Evolutionary conservation across 75 land plant species (phyloP).

Genomic region (Chamaecyparis obtusa): DNA sequence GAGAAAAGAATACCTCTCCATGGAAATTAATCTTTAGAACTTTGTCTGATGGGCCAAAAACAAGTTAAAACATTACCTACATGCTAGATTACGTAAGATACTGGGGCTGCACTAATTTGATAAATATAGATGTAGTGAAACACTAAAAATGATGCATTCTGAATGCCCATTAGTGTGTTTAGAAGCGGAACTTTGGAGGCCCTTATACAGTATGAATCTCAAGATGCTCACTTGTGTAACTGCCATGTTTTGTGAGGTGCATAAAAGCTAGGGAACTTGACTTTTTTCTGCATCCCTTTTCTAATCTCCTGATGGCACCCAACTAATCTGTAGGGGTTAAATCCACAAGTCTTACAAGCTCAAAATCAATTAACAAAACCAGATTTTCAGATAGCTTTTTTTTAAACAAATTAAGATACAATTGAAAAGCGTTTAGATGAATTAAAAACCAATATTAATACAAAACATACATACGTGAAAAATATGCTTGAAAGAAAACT

Average conservation of each 20-base stretch:
- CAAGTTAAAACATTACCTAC: not conserved
- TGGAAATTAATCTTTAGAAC: not conserved
- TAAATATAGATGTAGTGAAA: not conserved
- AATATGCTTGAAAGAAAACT: constrained; percentile 4
- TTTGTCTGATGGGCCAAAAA: not conserved
- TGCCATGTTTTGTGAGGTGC: not conserved
- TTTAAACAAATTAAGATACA: not conserved
- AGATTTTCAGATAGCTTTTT: not conserved
- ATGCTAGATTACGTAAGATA: not conserved
- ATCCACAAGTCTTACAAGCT: not conserved
- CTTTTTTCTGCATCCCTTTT: not conserved
- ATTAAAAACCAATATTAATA: not conserved
- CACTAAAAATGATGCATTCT: not conserved
- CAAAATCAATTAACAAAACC: not conserved
- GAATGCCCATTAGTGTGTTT: not conserved
- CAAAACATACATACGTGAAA: not conserved
- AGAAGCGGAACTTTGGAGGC: not conserved
- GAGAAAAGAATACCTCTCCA: not conserved
- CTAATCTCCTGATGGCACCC: not conserved
- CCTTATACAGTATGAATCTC: not conserved
- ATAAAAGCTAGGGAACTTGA: not conserved
- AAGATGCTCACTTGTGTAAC: not conserved
- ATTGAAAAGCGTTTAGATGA: not conserved
- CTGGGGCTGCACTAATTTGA: not conserved
- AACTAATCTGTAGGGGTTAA: not conserved